Base-by-base conservation (phyloP, 768 basidiomycete species). In the Galerina marginata region DNA sequence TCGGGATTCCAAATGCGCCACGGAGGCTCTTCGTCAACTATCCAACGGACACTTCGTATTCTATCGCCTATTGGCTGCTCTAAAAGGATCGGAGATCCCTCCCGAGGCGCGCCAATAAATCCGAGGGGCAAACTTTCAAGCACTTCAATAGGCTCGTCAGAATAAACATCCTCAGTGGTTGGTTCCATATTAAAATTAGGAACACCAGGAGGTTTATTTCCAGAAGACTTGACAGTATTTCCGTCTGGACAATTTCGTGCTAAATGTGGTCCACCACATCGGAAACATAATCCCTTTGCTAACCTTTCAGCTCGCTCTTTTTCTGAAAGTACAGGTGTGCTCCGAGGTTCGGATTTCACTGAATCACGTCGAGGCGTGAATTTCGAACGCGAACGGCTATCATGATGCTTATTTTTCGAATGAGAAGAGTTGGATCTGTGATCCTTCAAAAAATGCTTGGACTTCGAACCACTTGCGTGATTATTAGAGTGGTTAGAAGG, bases 181-280 rank as follows among this genome's bases (percentile, higher is more conserved):
- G 63, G 46, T 25, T 64, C 58, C 9, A 70, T 36, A 49, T 67
- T 67, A 44, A 56, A 63, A 7, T 36, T 57, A 10, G 66, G 38
- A 9, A 69, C 9, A 11, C 71, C 71, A 5, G 69, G 71, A 2
- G 71, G 71, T 40, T 70, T 70, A 2, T 48, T 48, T 3, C 56
- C 63, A 9, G 15, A 3, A 2, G 61, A 56, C 20, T 59, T 56
- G 5, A 67, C 36, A 0, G 43, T 54, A 49, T 59, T 62, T 0
- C 23, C 47, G 11, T 65, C 16, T 4, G 70, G 73, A 39, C 71
- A 72, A 25, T 69, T 68, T 1, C 69, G 40, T 0, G 68, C 14
- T 16, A 71, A 20, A 46, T 72, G 71, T 0, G 16, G 15, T 39
- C 67, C 62, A 5, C 62, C 57, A 43, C 70, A 74, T 0, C 52